Evolutionary conservation across 2,329 filamentous ascomycete genomes (phyloP), one percentile per base, ranked within the genome.

Genomic region (Rachicladosporium sp.): DNA sequence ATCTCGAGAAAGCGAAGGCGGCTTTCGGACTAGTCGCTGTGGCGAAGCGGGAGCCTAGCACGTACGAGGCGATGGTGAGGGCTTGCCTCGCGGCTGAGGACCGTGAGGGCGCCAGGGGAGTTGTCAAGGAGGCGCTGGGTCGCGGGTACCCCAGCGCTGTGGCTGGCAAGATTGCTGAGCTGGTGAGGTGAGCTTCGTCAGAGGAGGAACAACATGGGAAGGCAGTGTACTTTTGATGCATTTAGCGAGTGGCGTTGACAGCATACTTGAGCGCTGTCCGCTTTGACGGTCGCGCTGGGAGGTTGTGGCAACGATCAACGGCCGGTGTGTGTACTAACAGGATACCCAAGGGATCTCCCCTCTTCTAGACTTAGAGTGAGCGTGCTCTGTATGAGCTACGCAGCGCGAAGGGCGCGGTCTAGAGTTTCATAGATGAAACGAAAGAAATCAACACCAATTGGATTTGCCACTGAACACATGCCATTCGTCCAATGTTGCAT

Each of bases 61-160:
- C 91, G 4, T 98, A 98, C 61, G 91, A 98, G 66, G 88, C 89
- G 31, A 98, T 98, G 91, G 94, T 88, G 4, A 76, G 91, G 34
- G 91, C 91, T 1, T 95, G 81, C 64, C 75, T 98, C 40, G 78
- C 86, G 8, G 81, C 82, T 3, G 85, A 93, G 57, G 78, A 93
- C 57, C 79, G 84, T 29, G 73, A 78, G 36, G 71, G 74, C 42
- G 91, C 91, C 31, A 78, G 86, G 64, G 64, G 57, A 8, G 81
- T 94, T 10, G 88, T 94, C 15, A 74, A 81, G 40, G 91, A 98
- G 70, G 95, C 95, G 74, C 70, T 95, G 29, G 79, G 78, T 35
- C 76, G 91, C 42, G 88, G 88, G 31, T 98, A 96, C 57, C 91
- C 91, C 35, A 76, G 77, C 46, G 89, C 91, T 4, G 91, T 98